Base-by-base conservation (phyloP, 148 eudicot genomes). In the Fagopyrum tataricum region DNA sequence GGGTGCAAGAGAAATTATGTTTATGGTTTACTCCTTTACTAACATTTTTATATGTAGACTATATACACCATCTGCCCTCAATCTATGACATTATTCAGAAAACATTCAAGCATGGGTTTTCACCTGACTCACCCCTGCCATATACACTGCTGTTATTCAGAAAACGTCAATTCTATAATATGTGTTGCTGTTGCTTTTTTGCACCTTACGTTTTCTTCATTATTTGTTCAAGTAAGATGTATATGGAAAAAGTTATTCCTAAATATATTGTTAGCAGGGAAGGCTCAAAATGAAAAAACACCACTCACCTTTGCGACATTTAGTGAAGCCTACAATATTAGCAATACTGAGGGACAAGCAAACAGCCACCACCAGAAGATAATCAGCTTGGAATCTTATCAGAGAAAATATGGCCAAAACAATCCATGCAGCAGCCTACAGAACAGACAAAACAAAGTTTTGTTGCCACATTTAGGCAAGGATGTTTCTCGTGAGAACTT, bases 321-420 rank as follows among this genome's bases (percentile, higher is more conserved):
- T 91, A 46, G 98, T 95, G 75, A 95, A 95, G 68, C 98, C 98
- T 73, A 95, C 81, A 68, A 95, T 90, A 78, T 95, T 91, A 44
- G 98, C 98, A 79, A 88, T 75, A 79, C 91, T 83, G 77, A 94
- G 98, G 46, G 98, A 91, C 87, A 94, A 81, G 81, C 98, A 94
- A 73, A 94, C 98, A 55, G 91, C 88, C 62, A 94, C 89, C 59
- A 94, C 97, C 40, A 95, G 98, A 67, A 91, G 93, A 77, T 87
- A 95, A 85, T 95, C 97, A 70, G 96, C 97, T 82, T 95, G 97
- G 73, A 95, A 87, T 83, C 93, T 87, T 76, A 95, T 88, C 74
- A 95, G 86, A 78, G 98, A 95, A 85, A 95, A 91, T 78, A 91
- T 86, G 70, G 86, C 96, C 41, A 95, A 85, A 51, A 95, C 70